phyloP scores from a whole-genome alignment of 108 stramenopile species.

The Skeletonema tropicum region DNA sequence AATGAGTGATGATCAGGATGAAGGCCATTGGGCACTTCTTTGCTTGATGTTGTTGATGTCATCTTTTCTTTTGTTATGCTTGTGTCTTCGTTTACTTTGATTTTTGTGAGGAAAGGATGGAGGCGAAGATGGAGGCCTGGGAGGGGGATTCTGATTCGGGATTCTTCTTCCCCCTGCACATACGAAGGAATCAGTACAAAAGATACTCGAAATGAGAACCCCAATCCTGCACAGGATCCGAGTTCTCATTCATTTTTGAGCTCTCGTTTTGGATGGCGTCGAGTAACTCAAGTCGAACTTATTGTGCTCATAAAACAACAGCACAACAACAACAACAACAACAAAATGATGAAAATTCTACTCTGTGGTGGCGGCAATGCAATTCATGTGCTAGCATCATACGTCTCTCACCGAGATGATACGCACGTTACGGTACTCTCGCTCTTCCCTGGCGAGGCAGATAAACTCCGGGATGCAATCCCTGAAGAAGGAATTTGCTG shows the following conservation, averaged over 20 bases:
- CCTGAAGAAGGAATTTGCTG: conserved; percentile 49
- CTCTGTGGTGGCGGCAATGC: conserved; percentile 65
- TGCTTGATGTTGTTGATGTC: neutral
- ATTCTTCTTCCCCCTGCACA: too few relatives aligned
- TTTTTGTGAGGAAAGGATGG: too few relatives aligned
- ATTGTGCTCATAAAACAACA: neutral
- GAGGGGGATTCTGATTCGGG: too few relatives aligned
- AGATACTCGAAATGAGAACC: too few relatives aligned
- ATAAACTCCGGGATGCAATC: conserved; percentile 45
- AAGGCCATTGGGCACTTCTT: neutral
- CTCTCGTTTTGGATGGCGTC: too few relatives aligned
- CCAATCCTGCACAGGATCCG: neutral
- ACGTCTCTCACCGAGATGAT: conserved; percentile 31
- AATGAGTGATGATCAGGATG: conserved; percentile 12
- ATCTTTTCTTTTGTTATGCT: neutral
- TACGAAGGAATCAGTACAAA: too few relatives aligned
- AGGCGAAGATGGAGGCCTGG: too few relatives aligned
- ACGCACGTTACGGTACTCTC: conserved; percentile 41
- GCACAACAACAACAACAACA: neutral
- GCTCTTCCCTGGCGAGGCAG: conserved; percentile 58
- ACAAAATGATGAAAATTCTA: conserved; percentile 38
- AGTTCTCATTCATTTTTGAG: too few relatives aligned
- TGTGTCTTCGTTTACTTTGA: too few relatives aligned
- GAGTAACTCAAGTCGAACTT: too few relatives aligned
- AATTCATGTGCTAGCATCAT: conserved; percentile 50